Conservation (phyloP, 805 yeast genomes). For the Wickerhamiella australiensis region DNA sequence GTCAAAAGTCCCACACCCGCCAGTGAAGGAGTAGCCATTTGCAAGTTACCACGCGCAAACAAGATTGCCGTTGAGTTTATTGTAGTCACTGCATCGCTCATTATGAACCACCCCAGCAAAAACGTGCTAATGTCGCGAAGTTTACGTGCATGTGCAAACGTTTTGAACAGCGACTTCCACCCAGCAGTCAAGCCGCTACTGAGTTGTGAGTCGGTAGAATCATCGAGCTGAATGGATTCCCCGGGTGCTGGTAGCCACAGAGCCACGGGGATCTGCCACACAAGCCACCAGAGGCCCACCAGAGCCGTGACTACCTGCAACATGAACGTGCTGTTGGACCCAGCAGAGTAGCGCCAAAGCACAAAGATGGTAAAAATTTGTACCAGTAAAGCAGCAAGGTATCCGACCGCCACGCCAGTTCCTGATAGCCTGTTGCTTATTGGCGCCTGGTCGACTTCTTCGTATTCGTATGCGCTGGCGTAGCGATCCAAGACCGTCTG, state of each 20-base stretch:
- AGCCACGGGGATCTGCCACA: conserved; percentile 53
- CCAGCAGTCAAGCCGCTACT: conserved; percentile 33
- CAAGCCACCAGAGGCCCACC: conserved; percentile 69
- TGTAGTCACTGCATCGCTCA: conserved; percentile 65
- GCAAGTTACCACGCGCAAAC: conserved; percentile 58
- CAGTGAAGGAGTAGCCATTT: conserved; percentile 55
- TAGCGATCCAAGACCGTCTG: conserved; percentile 16
- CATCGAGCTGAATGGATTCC: not conserved
- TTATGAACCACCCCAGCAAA: conserved; percentile 61
- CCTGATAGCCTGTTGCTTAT: conserved; percentile 40
- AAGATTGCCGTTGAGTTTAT: conserved; percentile 68
- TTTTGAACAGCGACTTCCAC: conserved; percentile 44
- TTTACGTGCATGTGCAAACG: conserved; percentile 48
- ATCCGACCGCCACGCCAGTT: conserved; percentile 58
- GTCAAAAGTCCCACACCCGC: conserved; percentile 55
- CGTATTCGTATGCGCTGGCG: conserved; percentile 17
- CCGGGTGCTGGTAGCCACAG: conserved; percentile 32
- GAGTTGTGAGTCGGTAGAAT: not conserved
- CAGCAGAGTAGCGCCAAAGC: conserved; percentile 33
- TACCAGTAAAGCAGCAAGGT: conserved; percentile 53
- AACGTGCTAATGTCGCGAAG: conserved; percentile 56
- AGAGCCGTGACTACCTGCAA: conserved; percentile 47
- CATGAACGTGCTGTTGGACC: conserved; percentile 27
- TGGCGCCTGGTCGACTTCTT: conserved; percentile 17
- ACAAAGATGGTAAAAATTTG: conserved; percentile 48